A percentile compares a stretch with the other conserved stretches of the same genome.
Conservation (phyloP, 257 asterid genomes). For the Solanum medicagineum region DNA sequence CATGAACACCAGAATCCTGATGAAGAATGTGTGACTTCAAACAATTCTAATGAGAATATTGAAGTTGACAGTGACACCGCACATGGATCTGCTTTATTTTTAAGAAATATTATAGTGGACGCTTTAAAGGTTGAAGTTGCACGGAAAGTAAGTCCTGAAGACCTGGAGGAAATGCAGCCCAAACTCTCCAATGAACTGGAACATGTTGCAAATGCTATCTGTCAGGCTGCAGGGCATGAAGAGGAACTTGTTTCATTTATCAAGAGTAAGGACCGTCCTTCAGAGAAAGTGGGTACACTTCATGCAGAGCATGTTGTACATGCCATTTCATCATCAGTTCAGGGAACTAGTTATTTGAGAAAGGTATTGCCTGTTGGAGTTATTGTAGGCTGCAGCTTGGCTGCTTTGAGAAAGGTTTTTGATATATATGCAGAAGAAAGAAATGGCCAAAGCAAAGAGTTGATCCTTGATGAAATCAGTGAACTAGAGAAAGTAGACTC, state of each 20-base stretch:
- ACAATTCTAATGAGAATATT: conserved; percentile 6
- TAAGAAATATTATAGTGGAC: conserved; percentile 46
- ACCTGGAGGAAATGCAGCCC: conserved; percentile 47
- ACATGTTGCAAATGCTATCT: conserved; percentile 58
- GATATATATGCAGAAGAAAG: conserved; percentile 35
- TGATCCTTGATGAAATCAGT: conserved; percentile 18
- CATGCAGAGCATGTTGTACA: conserved; percentile 43
- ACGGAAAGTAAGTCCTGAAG: conserved; percentile 42
- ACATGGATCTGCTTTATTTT: conserved; percentile 17
- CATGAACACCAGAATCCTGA: conserved; percentile 23
- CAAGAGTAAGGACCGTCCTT: conserved; percentile 11
- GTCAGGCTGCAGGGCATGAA: conserved; percentile 37
- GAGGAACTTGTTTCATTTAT: conserved; percentile 1
- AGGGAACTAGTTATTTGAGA: conserved; percentile 50
- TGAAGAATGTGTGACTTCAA: conserved; percentile 22
- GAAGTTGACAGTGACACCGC: conserved; percentile 14
- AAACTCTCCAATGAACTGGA: conserved; percentile 62
- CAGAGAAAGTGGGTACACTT: conserved; percentile 30
- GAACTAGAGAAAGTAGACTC: conserved; percentile 7
- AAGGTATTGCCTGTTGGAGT: conserved; percentile 78
- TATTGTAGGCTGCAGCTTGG: conserved; percentile 74
- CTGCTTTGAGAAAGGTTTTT: conserved; percentile 58
- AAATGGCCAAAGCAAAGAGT: conserved; percentile 17
- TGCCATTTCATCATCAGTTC: conserved; percentile 57
- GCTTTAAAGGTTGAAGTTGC: conserved; percentile 64